Base-by-base conservation (phyloP, 192 early-diverging fungal genomes). In the Coemansia erecta region DNA sequence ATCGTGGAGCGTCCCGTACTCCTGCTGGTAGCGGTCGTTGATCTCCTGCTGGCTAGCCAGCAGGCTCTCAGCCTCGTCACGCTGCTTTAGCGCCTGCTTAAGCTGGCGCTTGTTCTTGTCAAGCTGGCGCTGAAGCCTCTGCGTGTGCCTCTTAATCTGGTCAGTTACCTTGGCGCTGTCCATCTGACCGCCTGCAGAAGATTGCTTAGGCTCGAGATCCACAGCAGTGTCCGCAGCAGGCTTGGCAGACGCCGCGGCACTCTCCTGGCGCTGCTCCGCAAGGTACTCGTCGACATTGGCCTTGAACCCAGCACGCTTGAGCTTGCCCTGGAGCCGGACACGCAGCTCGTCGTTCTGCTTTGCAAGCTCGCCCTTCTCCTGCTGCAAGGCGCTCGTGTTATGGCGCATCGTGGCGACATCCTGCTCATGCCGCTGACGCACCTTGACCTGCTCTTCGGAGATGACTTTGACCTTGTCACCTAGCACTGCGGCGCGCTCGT, bases 351-450 rank as follows among this genome's bases (percentile, higher is more conserved):
- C 85, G 10, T 84, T 80, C 37, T 82, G 75, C 43, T 82, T 83
- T 2, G 61, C 8, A 8, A 89, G 60, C 15, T 82, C 71, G 8
- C 65, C 50, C 50, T 86, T 87, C 23, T 92, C 88, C 53, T 85
- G 81, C 57, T 88, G 85, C 13, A 89, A 51, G 6, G 68, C 61
- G 24, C 77, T 73, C 19, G 64, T 47, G 40, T 77, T 82, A 26
- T 82, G 85, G 11, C 87, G 84, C 68, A 85, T 63, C 18, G 66
- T 56, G 1, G 67, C 23, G 56, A 87, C 81, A 13, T 89, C 87
- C 47, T 89, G 83, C 53, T 90, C 89, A 37, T 83, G 84, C 17
- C 84, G 79, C 28, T 63, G 55, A 39, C 87, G 88, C 11, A 76
- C 60, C 17, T 73, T 66, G 39, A 74, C 42, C 58, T 80, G 61